phyloP scores from a whole-genome alignment of 352 stramenopile genomes.

The Phytophthora colocasiae region DNA sequence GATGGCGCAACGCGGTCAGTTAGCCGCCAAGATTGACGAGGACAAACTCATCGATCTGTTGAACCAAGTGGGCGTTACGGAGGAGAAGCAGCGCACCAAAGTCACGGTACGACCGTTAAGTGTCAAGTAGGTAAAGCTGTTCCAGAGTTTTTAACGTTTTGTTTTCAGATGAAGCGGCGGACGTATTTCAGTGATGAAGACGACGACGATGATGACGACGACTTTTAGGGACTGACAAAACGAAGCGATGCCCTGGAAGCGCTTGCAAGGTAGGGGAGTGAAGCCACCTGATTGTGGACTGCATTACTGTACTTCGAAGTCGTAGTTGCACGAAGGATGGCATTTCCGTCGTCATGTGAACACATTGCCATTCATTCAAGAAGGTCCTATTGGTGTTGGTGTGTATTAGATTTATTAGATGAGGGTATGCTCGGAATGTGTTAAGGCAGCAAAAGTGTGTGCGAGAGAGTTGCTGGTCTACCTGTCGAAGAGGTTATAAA shows the following conservation, averaged over 20 bases:
- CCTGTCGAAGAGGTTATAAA: slow-evolving; percentile 15
- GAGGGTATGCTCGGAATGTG: neutral
- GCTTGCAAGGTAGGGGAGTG: too few relatives aligned
- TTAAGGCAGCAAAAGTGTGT: slow-evolving; percentile 27
- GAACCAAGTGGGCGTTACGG: slow-evolving; percentile 75
- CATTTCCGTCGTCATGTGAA: slow-evolving; percentile 7
- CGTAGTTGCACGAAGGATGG: neutral
- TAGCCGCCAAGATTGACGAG: slow-evolving; percentile 85
- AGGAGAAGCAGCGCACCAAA: slow-evolving; percentile 90
- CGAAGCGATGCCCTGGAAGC: neutral
- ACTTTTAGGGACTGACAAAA: slow-evolving; percentile 28
- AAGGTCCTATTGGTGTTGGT: neutral
- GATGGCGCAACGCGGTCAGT: slow-evolving; percentile 87
- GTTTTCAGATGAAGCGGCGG: slow-evolving; percentile 81
- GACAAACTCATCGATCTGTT: slow-evolving; percentile 87
- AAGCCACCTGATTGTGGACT: too few relatives aligned
- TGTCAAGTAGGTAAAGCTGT: neutral
- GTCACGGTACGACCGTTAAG: slow-evolving; percentile 63
- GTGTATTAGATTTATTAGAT: slow-evolving; percentile 14
- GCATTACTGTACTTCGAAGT: neutral
- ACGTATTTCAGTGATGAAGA: slow-evolving; percentile 91
- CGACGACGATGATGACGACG: slow-evolving; percentile 84
- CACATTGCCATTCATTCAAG: slow-evolving; percentile 3
- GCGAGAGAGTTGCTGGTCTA: neutral
- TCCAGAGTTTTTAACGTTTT: neutral